phyloP scores from a whole-genome alignment of 2,329 filamentous ascomycete species.

The Davidsoniella australis region DNA sequence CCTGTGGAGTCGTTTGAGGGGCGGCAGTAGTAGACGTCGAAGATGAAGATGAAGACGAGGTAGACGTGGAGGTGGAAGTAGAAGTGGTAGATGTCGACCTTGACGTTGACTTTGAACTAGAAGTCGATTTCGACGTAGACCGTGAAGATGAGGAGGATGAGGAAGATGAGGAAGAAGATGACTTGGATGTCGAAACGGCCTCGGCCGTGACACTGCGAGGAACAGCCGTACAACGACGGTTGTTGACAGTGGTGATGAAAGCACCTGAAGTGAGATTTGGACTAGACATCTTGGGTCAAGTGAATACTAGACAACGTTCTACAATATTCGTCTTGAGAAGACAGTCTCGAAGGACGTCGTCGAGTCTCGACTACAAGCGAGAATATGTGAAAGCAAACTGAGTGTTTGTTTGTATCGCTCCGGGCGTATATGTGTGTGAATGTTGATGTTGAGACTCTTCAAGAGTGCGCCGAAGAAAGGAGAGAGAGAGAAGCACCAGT shows the following conservation, averaged over 20 bases:
- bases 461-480: constrained; percentile 2
- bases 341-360: no score
- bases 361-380: no score
- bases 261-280: constrained; percentile 28
- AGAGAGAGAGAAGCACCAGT: constrained; percentile 8
- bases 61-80: background rate
- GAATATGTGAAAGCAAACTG: background rate
- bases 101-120: background rate
- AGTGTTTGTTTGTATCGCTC: background rate
- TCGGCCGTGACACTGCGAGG: constrained; percentile 21
- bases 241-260: constrained; percentile 31
- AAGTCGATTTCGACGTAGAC: background rate
- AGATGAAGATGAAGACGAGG: background rate
- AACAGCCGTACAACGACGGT: constrained; percentile 36
- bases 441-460: background rate
- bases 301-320: background rate
- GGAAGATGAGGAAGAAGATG: constrained; percentile 9
- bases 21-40: constrained; percentile 1
- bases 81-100: background rate
- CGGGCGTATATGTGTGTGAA: background rate
- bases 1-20: background rate
- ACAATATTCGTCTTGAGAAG: no score
- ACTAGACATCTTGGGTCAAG: constrained; percentile 24
- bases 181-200: constrained; percentile 13
- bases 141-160: background rate